These are phyloP conservation scores for Ballota nigra DNA, from an alignment of 257 asterid species.

Conservation along the genomic window DNA sequence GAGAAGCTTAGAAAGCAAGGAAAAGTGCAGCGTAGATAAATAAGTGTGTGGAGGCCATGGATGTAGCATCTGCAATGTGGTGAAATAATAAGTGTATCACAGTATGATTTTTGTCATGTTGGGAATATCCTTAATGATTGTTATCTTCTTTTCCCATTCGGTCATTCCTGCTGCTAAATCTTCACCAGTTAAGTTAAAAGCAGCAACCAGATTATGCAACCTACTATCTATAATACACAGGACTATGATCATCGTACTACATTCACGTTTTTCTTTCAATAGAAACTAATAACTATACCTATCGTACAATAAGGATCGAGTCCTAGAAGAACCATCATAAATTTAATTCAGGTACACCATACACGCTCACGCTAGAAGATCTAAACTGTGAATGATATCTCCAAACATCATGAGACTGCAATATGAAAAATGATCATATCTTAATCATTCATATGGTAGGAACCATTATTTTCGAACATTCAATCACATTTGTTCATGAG, in stretches of 20 bases:
- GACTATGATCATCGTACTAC: not conserved
- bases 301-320: not conserved
- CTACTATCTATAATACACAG: not conserved
- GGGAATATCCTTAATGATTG: slow-evolving; percentile 6
- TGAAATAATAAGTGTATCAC: slow-evolving; percentile 24
- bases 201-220: slow-evolving; percentile 13
- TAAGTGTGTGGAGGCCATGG: slow-evolving; percentile 18
- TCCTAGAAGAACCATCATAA: not conserved
- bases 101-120: slow-evolving; percentile 16
- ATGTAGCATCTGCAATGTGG: slow-evolving; percentile 5
- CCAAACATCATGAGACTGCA: not conserved
- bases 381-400: not conserved
- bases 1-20: slow-evolving; percentile 10
- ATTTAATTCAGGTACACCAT: not conserved
- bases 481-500: too few relatives aligned
- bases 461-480: too few relatives aligned
- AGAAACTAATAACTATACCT: not conserved
- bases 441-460: not conserved
- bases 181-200: not conserved
- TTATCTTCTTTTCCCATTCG: not conserved
- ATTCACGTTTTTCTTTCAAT: not conserved
- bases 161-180: slow-evolving; percentile 26
- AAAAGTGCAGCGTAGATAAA: slow-evolving; percentile 18
- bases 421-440: not conserved
- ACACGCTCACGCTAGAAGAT: not conserved